Base-by-base conservation (phyloP, 2,329 filamentous ascomycete species). In the Tympanopsis confertula region DNA sequence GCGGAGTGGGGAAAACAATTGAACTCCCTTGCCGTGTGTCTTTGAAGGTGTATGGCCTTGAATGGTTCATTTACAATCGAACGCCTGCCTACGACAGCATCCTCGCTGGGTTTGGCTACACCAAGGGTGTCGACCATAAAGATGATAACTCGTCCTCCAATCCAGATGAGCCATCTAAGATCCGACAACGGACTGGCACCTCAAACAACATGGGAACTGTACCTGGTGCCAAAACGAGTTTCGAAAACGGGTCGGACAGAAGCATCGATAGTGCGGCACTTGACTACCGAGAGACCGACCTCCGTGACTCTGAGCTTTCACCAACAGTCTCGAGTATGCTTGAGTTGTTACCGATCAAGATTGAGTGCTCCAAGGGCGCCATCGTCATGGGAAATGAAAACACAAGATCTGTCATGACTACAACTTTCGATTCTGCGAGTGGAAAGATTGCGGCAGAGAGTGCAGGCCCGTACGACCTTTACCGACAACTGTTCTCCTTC, bases 1-100 rank as follows among this genome's bases (percentile, higher is more conserved):
- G 46, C 12, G 48, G 44, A 17, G 52, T 46, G 33, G 52, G 50
- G 29, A 61, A 60, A 43, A 61, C 62, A 13, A 52, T 65, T 13
- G 69, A 75, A 43, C 69, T 88, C n/a, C 88, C 89, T 32, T 94
- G 86, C 52, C 83, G 91, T 28, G 76, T 98, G 38, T 81, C 81
- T 17, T 68, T 91, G 40, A 80, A 81, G 33, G 61, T 94, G 3
- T 81, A 82, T 35, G 91, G 91, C 4, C 59, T 95, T 32, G 89
- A 98, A 57, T 95, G 88, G 74, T 96, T 96, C 57, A 74, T 96
- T 40, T 98, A 98, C 66, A 98, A 98, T 50, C 80, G 88, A 38
- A 94, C 82, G 50, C 83, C 87, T 3, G 86, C 86, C 1, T 98
- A 96, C 55, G 87, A 96, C 55, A 73, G 76, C 29, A 78, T 98